phyloP scores from a whole-genome alignment of 1,284 basidiomycete species.

The Trametes hirsuta region DNA sequence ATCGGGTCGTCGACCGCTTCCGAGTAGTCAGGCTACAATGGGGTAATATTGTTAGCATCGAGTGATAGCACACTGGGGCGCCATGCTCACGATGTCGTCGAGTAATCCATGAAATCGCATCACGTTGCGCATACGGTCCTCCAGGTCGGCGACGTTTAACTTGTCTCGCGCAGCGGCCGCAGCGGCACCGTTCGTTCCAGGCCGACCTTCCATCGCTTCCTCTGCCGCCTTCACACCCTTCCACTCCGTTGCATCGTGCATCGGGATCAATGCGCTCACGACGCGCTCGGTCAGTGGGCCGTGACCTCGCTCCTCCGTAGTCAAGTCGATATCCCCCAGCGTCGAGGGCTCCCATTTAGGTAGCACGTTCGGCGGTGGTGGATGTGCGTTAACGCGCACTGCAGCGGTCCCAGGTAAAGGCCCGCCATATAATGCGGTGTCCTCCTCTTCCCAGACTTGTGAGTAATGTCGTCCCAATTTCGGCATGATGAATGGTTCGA shows the following conservation, averaged over 20 bases:
- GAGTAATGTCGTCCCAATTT: constrained; percentile 88
- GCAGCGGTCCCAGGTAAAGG: constrained; percentile 46
- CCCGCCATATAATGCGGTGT: constrained; percentile 56
- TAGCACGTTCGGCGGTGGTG: constrained; percentile 42
- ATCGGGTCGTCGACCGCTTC: constrained; percentile 91
- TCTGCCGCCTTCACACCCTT: constrained; percentile 78
- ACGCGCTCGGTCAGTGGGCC: constrained; percentile 82
- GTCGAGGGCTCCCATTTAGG: constrained; percentile 78
- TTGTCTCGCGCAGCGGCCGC: constrained; percentile 73
- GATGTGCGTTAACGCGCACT: constrained; percentile 35
- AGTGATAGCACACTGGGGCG: too few species aligned
- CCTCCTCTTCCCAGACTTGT: constrained; percentile 92
- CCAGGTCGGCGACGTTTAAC: constrained; percentile 72
- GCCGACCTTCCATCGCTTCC: constrained; percentile 80
- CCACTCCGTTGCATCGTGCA: constrained; percentile 64
- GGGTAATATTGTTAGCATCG: not conserved
- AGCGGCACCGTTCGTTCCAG: constrained; percentile 72
- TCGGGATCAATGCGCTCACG: constrained; percentile 76
- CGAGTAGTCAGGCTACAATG: constrained; percentile 70
- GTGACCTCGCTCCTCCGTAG: constrained; percentile 72
- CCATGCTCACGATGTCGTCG: constrained; percentile 51
- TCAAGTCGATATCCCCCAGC: constrained; percentile 62
- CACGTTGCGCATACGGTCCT: constrained; percentile 70
- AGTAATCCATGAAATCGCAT: constrained; percentile 72
- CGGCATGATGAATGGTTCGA: constrained; percentile 86